These are phyloP conservation scores for Tricholomella constricta DNA, from an alignment of 768 basidiomycete genomes.

Conservation along the genomic window DNA sequence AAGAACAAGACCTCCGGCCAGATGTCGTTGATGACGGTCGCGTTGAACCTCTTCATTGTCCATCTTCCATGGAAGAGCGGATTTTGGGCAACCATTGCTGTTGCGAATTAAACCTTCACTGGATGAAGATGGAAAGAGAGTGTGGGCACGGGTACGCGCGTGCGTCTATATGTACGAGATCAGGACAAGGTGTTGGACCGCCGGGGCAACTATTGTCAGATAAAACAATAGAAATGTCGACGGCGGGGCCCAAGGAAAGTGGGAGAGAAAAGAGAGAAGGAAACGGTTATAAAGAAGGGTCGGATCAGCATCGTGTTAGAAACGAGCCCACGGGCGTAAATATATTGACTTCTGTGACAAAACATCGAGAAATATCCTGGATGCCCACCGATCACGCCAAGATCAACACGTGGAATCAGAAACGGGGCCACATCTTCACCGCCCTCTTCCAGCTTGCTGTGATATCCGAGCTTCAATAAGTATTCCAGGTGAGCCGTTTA, in stretches of 20 bases:
- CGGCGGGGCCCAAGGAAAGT: neutral
- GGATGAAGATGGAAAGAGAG: neutral
- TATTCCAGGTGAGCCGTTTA: too few species aligned
- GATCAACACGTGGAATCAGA: neutral
- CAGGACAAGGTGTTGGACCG: neutral
- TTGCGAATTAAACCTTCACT: neutral
- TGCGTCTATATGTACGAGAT: neutral
- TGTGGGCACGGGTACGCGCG: neutral
- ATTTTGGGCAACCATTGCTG: constrained; percentile 43
- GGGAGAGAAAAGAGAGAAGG: neutral
- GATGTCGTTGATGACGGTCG: constrained; percentile 66
- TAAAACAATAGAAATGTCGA: neutral
- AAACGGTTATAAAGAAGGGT: constrained; percentile 5
- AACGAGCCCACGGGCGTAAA: constrained; percentile 6
- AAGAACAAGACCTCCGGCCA: constrained; percentile 68
- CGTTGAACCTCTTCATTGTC: constrained; percentile 53
- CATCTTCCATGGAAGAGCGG: constrained; percentile 49
- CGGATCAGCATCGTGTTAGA: constrained; percentile 20
- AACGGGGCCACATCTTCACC: neutral
- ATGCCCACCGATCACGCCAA: constrained; percentile 8
- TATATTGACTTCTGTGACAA: constrained; percentile 2
- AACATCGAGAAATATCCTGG: neutral
- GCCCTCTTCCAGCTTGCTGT: neutral
- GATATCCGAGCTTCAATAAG: too few species aligned
- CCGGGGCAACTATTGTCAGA: neutral